Evolutionary conservation across 208 protist genomes (phyloP).

Genomic region (Perkinsela sp.): DNA sequence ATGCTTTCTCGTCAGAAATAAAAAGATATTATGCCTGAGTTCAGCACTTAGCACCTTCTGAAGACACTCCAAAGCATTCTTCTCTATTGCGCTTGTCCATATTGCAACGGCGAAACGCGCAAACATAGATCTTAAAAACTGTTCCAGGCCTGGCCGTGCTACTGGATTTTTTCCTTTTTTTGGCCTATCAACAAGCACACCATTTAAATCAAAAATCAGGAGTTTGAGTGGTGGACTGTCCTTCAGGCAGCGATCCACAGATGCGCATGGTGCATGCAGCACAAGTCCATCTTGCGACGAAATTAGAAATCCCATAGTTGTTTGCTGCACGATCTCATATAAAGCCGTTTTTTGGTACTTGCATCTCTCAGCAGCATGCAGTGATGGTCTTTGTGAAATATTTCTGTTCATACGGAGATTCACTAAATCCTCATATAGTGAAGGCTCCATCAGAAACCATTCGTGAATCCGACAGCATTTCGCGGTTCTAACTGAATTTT

Average conservation of each 20-base stretch:
- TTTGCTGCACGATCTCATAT: background rate
- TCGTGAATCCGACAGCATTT: too few species aligned
- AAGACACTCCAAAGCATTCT: slow-evolving; percentile 12
- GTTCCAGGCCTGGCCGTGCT: slow-evolving; percentile 23
- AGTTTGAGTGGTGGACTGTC: slow-evolving; percentile 6
- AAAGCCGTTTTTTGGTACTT: background rate
- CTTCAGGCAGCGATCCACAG: background rate
- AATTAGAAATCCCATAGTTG: background rate
- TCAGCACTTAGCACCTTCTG: slow-evolving; percentile 37
- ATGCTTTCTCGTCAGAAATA: slow-evolving; percentile 42
- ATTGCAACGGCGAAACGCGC: slow-evolving; percentile 55
- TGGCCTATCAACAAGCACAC: slow-evolving; percentile 34
- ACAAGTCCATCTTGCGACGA: background rate
- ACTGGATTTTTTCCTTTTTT: slow-evolving; percentile 19
- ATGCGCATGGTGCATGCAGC: background rate
- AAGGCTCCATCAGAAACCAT: background rate
- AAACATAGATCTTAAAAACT: slow-evolving; percentile 51
- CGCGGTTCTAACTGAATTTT: too few species aligned
- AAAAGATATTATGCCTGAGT: slow-evolving; percentile 14
- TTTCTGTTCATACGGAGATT: background rate
- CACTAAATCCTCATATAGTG: background rate
- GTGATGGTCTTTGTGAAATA: background rate
- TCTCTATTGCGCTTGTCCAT: slow-evolving; percentile 56
- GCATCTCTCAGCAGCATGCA: background rate
- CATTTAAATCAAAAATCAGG: slow-evolving; percentile 54